Percentiles rank a stretch among this genome's conserved stretches.
These are phyloP conservation scores for Dalbergia cultrata DNA, from an alignment of 306 rosid species.

Conservation along the genomic window DNA sequence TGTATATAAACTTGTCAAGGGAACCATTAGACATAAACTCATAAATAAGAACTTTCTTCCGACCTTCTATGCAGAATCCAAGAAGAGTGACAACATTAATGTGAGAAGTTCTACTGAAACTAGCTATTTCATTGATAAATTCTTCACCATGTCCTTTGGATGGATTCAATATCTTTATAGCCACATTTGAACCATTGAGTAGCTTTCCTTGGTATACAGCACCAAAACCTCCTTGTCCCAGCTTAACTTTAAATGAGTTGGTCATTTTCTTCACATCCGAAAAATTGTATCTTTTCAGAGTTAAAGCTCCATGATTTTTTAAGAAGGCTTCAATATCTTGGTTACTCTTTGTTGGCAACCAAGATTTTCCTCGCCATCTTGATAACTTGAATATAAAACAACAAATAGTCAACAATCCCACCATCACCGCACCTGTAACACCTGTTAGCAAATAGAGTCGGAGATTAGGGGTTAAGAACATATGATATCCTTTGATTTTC, in stretches of 20 bases:
- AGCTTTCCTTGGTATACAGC: neutral
- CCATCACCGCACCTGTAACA: neutral
- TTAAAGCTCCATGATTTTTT: neutral
- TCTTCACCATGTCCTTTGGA: neutral
- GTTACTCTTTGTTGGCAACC: neutral
- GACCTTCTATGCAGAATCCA: neutral
- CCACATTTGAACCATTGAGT: neutral
- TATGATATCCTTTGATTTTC: neutral
- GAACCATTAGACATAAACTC: conserved; percentile 7
- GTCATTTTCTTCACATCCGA: neutral
- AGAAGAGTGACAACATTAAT: neutral
- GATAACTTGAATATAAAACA: neutral
- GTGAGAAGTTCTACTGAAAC: neutral
- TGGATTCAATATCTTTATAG: neutral
- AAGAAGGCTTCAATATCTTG: neutral
- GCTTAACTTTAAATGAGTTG: neutral
- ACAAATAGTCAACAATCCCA: neutral
- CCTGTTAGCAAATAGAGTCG: neutral
- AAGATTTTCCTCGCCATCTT: neutral
- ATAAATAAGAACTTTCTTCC: neutral
- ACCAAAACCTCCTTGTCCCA: conserved; percentile 1
- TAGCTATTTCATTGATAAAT: neutral
- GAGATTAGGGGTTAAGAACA: neutral
- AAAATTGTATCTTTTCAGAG: neutral
- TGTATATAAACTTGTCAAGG: conserved; percentile 20